These are phyloP conservation scores for Erythrophleum fordii DNA, from an alignment of 306 rosid species.

Conservation along the genomic window DNA sequence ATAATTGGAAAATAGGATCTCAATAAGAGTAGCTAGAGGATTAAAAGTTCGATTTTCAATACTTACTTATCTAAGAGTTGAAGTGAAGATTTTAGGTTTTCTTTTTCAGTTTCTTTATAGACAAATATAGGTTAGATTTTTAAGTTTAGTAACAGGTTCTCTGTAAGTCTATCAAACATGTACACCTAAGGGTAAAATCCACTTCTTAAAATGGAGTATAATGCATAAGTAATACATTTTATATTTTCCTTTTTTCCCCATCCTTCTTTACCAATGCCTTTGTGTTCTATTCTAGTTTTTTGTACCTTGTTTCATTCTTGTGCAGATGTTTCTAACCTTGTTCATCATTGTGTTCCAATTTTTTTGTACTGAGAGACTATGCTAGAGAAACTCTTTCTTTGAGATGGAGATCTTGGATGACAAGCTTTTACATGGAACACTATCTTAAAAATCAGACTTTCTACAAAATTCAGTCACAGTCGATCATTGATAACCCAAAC, in stretches of 20 bases:
- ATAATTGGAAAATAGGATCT: too few relatives aligned
- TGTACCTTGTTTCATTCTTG: slow-evolving; percentile 22
- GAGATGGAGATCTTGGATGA: slow-evolving; percentile 99
- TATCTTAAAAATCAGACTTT: slow-evolving; percentile 80
- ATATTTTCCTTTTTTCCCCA: too few relatives aligned
- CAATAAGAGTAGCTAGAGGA: too few relatives aligned
- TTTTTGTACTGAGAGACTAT: slow-evolving; percentile 90
- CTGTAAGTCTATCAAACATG: slow-evolving; percentile 17
- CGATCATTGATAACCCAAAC: slow-evolving; percentile 96
- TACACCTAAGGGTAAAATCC: neutral
- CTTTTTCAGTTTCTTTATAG: too few relatives aligned
- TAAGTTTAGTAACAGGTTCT: slow-evolving; percentile 2
- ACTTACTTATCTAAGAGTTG: too few relatives aligned
- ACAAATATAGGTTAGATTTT: too few relatives aligned
- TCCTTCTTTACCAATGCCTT: slow-evolving; percentile 7
- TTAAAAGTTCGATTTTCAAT: too few relatives aligned
- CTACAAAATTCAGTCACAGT: slow-evolving; percentile 93
- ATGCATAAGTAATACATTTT: too few relatives aligned
- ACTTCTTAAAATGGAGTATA: neutral
- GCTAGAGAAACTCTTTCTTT: slow-evolving; percentile 87
- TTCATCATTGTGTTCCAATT: slow-evolving; percentile 54
- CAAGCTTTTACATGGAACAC: slow-evolving; percentile 91
- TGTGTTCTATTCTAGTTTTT: slow-evolving; percentile 3
- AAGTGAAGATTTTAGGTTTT: too few relatives aligned
- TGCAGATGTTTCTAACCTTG: slow-evolving; percentile 36